Evolutionary conservation across 73 alveolate genomes (phyloP).

Genomic region (Paramecium sonneborni): DNA sequence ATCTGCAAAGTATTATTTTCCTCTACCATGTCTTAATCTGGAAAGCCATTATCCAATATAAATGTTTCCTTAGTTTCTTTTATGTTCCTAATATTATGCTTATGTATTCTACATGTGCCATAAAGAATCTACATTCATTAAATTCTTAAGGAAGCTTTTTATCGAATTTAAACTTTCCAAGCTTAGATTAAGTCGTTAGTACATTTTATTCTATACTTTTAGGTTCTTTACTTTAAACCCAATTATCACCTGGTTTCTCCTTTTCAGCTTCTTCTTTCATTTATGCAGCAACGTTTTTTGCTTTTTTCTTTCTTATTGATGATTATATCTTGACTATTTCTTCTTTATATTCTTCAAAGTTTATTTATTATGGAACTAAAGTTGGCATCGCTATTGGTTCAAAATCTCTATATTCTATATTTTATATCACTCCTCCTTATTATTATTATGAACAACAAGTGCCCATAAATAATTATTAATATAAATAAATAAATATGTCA

Average conservation of each 20-base stretch:
- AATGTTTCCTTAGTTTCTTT: constrained; percentile 10
- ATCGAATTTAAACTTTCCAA: neutral
- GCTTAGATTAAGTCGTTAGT: neutral
- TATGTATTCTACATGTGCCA: neutral
- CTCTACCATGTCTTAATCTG: constrained; percentile 78
- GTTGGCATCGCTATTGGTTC: neutral
- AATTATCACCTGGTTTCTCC: constrained; percentile 21
- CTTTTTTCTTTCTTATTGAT: constrained; percentile 40
- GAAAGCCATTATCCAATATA: constrained; percentile 56
- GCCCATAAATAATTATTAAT: neutral
- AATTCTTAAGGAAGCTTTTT: constrained; percentile 32
- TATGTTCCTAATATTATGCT: neutral
- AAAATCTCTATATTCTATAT: neutral
- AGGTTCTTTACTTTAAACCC: constrained; percentile 36
- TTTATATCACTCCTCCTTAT: neutral
- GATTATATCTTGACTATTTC: neutral
- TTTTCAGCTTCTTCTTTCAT: neutral
- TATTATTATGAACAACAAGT: neutral
- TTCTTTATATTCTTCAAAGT: neutral
- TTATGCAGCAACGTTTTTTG: neutral
- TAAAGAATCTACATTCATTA: constrained; percentile 33
- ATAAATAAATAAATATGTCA: neutral
- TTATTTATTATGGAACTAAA: neutral
- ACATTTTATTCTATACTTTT: neutral
- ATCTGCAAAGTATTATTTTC: constrained; percentile 75